Evolutionary conservation across 1,284 basidiomycete genomes (phyloP), one percentile per base, ranked within the genome.

Genomic region (Ustilago curta): DNA sequence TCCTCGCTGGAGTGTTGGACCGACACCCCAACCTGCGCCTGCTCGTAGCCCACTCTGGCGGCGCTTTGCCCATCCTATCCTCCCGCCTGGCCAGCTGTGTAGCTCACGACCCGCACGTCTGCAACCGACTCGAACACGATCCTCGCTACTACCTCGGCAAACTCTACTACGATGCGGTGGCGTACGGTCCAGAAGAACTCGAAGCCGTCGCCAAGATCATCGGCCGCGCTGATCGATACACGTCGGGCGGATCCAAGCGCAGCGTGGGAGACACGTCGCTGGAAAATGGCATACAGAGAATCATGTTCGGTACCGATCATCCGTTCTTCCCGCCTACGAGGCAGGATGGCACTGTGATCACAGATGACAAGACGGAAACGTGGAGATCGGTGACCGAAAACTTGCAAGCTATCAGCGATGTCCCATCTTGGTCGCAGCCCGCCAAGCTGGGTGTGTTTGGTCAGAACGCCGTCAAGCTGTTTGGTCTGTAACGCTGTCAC

Each of bases 291-390:
- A 90, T 89, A 65, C 86, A 86, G 59, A 87, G 89, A 73, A 89
- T 94, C 87, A 80, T 94, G 50, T 94, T 93, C 79, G 93, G 93
- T 8, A 94, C 93, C 19, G 93, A 94, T 79, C 92, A 94, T 83
- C 93, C 93, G 1, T 94, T 94, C 87, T 94, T 94, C 86, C 93
- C 93, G 5, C 93, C 93, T 7, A 87, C 94, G 35, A 87, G 87
- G 52, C 66, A 70, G 19, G 87, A 87, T 42, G 53, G 60, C 7
- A 74, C 56, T 2, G 63, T 76, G 25, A 67, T 64, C 71, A 92
- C 70, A 7, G 53, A 59, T 23, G 55, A 57, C 25, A 55, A 66
- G 42, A 58, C 59, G 5, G 68, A 51, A 19, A 55, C 90, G 79
- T 93, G 93, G 93, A 89, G 87, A 85, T 93, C 91, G 77, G 92